These are phyloP conservation scores for Taxillus chinensis DNA, from an alignment of 164 flowering plant species.

Conservation along the genomic window DNA sequence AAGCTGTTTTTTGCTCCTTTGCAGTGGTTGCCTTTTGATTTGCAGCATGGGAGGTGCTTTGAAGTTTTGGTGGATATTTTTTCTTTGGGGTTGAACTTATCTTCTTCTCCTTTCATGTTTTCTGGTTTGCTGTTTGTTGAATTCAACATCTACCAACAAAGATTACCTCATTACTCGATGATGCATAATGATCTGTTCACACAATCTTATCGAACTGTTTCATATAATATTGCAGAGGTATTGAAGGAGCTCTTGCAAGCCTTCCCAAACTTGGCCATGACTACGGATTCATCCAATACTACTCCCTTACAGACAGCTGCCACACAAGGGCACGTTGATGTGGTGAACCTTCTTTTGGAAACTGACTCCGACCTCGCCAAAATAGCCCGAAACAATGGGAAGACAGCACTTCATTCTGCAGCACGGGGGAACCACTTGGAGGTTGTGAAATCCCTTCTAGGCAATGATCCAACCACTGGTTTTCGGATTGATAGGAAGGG, in stretches of 20 bases:
- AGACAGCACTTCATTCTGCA: slow-evolving; percentile 80
- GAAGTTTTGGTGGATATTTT: no score
- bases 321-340: slow-evolving; percentile 66
- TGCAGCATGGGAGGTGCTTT: no score
- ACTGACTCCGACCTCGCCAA: slow-evolving; percentile 68
- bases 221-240: slow-evolving; percentile 49
- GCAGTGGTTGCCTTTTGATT: no score
- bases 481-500: slow-evolving; percentile 83
- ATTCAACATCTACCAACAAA: no score
- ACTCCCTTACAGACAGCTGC: slow-evolving; percentile 96
- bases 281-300: slow-evolving; percentile 67
- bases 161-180: no score
- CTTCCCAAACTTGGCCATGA: slow-evolving; percentile 76
- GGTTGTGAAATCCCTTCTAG: slow-evolving; percentile 58
- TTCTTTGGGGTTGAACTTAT: no score
- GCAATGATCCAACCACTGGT: slow-evolving; percentile 59
- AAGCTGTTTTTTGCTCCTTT: no score
- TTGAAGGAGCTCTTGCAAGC: slow-evolving; percentile 51
- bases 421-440: slow-evolving; percentile 90
- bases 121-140: no score
- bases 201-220: neutral
- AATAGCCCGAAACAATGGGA: slow-evolving; percentile 81
- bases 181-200: no score
- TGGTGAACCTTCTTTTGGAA: slow-evolving; percentile 75
- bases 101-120: no score